Percentiles rank a stretch among this genome's conserved stretches.
Evolutionary conservation across 306 rosid genomes (phyloP).

Genomic region (Citrullus colocynthis): DNA sequence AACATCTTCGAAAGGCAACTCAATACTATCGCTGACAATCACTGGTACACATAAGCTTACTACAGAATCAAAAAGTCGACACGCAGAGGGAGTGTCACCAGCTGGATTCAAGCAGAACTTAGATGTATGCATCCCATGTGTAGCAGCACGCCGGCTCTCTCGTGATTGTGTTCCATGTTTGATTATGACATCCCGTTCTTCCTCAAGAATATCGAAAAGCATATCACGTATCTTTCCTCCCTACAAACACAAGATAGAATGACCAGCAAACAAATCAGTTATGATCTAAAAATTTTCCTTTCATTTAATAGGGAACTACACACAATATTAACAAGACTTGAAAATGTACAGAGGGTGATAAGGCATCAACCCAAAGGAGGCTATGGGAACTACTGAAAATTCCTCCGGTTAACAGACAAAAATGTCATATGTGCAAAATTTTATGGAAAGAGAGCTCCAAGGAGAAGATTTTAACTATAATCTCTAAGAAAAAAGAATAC

Average conservation of each 20-base stretch:
- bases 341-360: background rate
- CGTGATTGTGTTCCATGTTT: slow-evolving; percentile 93
- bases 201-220: slow-evolving; percentile 67
- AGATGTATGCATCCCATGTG: slow-evolving; percentile 87
- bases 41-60: slow-evolving; percentile 93
- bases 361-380: background rate
- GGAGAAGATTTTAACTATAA: background rate
- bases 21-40: slow-evolving; percentile 66
- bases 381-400: background rate
- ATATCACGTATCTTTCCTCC: slow-evolving; percentile 88
- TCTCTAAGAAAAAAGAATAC: background rate
- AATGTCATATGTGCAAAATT: background rate
- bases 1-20: slow-evolving; percentile 87
- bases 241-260: slow-evolving; percentile 22
- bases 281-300: background rate
- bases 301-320: background rate
- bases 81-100: slow-evolving; percentile 97
- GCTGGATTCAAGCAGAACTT: slow-evolving; percentile 94
- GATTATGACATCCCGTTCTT: slow-evolving; percentile 51
- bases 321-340: background rate
- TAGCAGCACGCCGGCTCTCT: slow-evolving; percentile 82
- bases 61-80: slow-evolving; percentile 86
- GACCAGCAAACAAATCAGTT: background rate
- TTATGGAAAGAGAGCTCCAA: background rate
- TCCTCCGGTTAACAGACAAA: background rate